These are phyloP conservation scores for Talaromyces amestolkiae DNA, from an alignment of 2,329 filamentous ascomycete genomes.

Conservation along the genomic window DNA sequence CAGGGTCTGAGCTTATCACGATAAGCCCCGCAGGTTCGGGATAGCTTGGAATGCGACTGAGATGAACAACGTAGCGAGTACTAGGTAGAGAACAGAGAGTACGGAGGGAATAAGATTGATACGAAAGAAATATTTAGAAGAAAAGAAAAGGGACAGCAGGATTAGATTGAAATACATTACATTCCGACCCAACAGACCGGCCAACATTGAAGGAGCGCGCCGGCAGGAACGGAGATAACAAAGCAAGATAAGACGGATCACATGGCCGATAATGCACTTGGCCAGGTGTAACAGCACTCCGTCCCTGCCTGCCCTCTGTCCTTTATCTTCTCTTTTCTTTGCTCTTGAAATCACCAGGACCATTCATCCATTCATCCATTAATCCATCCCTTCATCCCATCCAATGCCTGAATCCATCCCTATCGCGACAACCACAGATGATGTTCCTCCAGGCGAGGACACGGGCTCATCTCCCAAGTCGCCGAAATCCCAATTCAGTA, in stretches of 20 bases:
- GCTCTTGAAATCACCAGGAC: neutral
- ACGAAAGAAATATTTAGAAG: neutral
- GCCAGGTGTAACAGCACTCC: neutral
- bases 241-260: conserved; percentile 13
- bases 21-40: conserved; percentile 18
- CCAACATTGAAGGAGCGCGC: neutral
- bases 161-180: neutral
- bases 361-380: neutral
- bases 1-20: conserved; percentile 16
- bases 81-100: neutral
- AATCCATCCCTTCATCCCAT: neutral
- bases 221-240: conserved; percentile 10
- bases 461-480: conserved; percentile 7
- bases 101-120: neutral
- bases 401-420: conserved; percentile 18
- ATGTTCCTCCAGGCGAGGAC: conserved; percentile 6
- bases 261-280: conserved; percentile 9
- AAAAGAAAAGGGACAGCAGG: neutral
- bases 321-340: neutral
- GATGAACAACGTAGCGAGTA: neutral
- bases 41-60: neutral
- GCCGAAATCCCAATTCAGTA: conserved; percentile 19
- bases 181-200: neutral
- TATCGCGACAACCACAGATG: neutral
- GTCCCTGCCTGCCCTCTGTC: neutral